Evolutionary conservation across 75 land plant genomes (phyloP).

Genomic region (Cupressus sempervirens): DNA sequence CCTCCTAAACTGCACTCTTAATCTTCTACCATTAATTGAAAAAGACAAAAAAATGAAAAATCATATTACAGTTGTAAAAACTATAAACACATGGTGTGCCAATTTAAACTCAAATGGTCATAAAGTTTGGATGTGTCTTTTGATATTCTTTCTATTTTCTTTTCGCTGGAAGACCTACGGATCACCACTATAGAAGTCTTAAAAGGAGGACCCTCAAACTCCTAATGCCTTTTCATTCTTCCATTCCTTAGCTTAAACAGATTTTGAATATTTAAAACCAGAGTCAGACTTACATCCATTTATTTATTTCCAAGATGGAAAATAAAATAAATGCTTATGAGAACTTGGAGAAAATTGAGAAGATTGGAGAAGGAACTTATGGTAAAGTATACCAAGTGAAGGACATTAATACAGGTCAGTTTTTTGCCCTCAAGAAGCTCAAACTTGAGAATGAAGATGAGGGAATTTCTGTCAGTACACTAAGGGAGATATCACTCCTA

Average conservation of each 20-base stretch:
- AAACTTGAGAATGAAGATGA: constrained; percentile 69
- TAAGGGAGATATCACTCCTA: constrained; percentile 61
- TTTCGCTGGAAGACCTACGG: background rate
- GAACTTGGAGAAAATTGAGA: constrained; percentile 87
- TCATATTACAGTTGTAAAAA: too few relatives aligned
- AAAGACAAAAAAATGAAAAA: too few relatives aligned
- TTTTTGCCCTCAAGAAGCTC: constrained; percentile 85
- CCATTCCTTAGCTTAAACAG: background rate
- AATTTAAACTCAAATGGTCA: background rate
- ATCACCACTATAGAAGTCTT: background rate
- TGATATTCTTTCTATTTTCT: background rate
- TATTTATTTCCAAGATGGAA: background rate
- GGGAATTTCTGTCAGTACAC: constrained; percentile 49
- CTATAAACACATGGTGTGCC: background rate
- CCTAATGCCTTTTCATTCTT: background rate
- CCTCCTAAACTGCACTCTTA: too few relatives aligned
- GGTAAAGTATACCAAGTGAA: constrained; percentile 75
- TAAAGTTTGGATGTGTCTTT: background rate
- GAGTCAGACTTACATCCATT: background rate
- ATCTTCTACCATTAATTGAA: too few relatives aligned
- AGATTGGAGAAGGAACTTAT: constrained; percentile 85
- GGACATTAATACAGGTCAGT: constrained; percentile 49
- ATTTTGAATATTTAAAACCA: background rate
- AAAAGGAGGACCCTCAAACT: background rate
- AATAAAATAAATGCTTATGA: constrained; percentile 60